Percentiles rank a stretch among this genome's conserved stretches.
Evolutionary conservation across 192 early-diverging fungal species (phyloP).

Genomic region (Dissophora globulifera): DNA sequence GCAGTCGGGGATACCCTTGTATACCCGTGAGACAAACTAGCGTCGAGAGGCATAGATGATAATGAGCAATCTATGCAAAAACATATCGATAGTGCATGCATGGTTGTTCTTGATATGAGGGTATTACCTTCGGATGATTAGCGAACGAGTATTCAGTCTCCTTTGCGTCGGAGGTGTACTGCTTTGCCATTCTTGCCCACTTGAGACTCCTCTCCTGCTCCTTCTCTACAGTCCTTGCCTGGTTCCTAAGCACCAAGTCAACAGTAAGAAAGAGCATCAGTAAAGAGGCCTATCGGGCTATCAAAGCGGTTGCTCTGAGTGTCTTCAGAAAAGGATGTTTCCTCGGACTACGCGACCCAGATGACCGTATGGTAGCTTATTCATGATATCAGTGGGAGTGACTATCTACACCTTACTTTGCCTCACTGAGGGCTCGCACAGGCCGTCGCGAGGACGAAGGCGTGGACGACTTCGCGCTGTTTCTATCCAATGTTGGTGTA

Average conservation of each 20-base stretch:
- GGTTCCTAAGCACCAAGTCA: slow-evolving; percentile 8
- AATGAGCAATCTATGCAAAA: no score
- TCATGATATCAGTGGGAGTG: slow-evolving; percentile 8
- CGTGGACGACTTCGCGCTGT: slow-evolving; percentile 1
- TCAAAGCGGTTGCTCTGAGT: no score
- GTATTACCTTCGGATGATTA: slow-evolving; percentile 31
- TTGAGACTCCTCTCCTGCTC: slow-evolving; percentile 29
- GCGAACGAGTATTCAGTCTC: slow-evolving; percentile 43
- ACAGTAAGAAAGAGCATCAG: no score
- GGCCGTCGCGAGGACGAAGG: slow-evolving; percentile 21
- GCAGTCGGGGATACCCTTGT: slow-evolving; percentile 68
- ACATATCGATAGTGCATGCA: no score
- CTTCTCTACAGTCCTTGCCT: slow-evolving; percentile 21
- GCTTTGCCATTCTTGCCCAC: slow-evolving; percentile 29
- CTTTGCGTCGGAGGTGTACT: slow-evolving; percentile 17
- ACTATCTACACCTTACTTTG: slow-evolving; percentile 36
- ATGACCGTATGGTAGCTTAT: no score
- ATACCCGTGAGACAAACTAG: slow-evolving; percentile 61
- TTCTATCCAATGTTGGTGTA: slow-evolving; percentile 41
- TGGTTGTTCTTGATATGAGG: no score
- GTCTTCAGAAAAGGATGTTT: no score
- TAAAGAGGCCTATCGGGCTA: no score
- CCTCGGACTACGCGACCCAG: no score
- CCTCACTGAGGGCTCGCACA: slow-evolving; percentile 3
- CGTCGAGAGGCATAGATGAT: neutral